Conservation (phyloP, 164 flowering plant genomes). For the Akebia trifoliata region DNA sequence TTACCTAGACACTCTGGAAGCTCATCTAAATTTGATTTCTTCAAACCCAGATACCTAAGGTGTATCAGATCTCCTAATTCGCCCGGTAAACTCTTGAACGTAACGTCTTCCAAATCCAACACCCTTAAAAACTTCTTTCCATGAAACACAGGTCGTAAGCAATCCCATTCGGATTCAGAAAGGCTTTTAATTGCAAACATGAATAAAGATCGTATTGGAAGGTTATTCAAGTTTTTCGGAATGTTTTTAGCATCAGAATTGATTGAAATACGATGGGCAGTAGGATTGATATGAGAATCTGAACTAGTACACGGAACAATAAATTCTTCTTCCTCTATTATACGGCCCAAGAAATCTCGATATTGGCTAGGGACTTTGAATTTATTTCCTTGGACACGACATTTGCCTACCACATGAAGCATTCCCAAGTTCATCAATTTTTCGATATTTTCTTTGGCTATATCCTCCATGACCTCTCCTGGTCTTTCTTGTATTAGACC, state of each 20-base stretch:
- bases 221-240: constrained; percentile 6
- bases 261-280: constrained; percentile 12
- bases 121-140: constrained; percentile 20
- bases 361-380: constrained; percentile 6
- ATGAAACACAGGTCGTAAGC: constrained; percentile 8
- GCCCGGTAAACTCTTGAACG: constrained; percentile 21
- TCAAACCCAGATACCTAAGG: constrained; percentile 25
- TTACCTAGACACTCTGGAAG: constrained; percentile 19
- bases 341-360: constrained; percentile 3
- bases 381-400: constrained; percentile 2
- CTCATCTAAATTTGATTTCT: constrained; percentile 15
- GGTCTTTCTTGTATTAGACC: constrained; percentile 20
- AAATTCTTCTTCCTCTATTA: constrained; percentile 15
- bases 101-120: constrained; percentile 23
- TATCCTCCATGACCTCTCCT: constrained; percentile 19
- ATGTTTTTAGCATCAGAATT: constrained; percentile 12
- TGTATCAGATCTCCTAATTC: constrained; percentile 24
- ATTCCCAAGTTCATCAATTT: constrained; percentile 19
- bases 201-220: constrained; percentile 18
- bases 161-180: constrained; percentile 8
- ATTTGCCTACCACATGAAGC: constrained; percentile 14
- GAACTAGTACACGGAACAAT: not conserved
- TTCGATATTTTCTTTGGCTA: constrained; percentile 20
- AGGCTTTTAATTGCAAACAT: constrained; percentile 12
- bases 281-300: constrained; percentile 6